These are phyloP conservation scores for Rhodosporidiobolus sp. DNA, from an alignment of 768 basidiomycete genomes.

Conservation along the genomic window DNA sequence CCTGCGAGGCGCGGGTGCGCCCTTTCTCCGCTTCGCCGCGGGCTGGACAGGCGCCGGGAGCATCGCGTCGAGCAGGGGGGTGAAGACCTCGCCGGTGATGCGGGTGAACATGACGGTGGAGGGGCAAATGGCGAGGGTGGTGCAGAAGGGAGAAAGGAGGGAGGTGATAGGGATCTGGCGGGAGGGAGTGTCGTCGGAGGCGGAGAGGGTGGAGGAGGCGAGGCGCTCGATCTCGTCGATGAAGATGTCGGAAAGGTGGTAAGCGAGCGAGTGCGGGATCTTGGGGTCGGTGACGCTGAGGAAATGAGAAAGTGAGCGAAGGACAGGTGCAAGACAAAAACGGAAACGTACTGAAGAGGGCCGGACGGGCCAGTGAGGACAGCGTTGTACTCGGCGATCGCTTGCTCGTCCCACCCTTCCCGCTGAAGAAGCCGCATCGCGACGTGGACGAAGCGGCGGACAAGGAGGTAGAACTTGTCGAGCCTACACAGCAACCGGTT, in stretches of 20 bases:
- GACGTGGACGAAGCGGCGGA: constrained; percentile 80
- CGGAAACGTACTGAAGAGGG: constrained; percentile 67
- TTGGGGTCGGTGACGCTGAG: constrained; percentile 63
- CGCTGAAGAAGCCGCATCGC: constrained; percentile 75
- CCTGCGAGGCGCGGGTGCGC: constrained; percentile 41
- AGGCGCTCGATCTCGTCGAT: constrained; percentile 76
- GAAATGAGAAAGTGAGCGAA: neutral
- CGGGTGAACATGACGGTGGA: constrained; percentile 68
- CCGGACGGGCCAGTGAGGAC: constrained; percentile 69
- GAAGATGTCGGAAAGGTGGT: constrained; percentile 85
- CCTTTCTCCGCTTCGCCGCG: constrained; percentile 46
- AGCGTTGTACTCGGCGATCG: constrained; percentile 62
- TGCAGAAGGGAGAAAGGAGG: constrained; percentile 68
- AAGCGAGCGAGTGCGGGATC: constrained; percentile 72
- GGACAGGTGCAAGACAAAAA: neutral
- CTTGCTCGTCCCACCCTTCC: constrained; percentile 61
- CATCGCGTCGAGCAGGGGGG: constrained; percentile 65
- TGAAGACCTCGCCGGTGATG: constrained; percentile 64
- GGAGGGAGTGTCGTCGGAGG: neutral
- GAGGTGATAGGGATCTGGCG: constrained; percentile 56
- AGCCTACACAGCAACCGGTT: constrained; percentile 57
- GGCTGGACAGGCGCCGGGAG: constrained; percentile 27
- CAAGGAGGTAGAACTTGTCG: constrained; percentile 96
- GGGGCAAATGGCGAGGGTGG: constrained; percentile 66
- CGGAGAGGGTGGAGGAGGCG: constrained; percentile 1